A percentile compares a stretch with the other conserved stretches of the same genome.
Evolutionary conservation across 176 grass and related monocot genomes (phyloP).

Genomic region (Aegilops speltoides): DNA sequence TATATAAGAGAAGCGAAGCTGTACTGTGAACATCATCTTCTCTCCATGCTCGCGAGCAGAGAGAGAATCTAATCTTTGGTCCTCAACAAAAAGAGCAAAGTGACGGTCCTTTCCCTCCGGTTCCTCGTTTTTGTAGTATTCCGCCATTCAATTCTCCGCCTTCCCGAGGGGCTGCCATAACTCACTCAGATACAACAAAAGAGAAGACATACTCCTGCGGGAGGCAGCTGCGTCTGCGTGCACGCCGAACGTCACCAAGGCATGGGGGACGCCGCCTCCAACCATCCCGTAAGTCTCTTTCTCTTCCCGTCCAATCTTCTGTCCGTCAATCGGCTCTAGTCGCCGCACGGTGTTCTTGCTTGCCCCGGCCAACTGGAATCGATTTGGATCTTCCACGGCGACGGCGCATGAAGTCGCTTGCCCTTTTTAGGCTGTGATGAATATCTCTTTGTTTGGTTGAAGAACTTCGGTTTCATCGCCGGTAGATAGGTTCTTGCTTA

Average conservation of each 20-base stretch:
- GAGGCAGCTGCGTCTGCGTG: neutral
- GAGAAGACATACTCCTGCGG: neutral
- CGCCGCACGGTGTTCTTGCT: neutral
- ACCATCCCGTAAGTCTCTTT: constrained; percentile 33
- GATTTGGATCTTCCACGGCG: neutral
- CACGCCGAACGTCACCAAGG: constrained; percentile 6
- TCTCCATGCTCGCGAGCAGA: neutral
- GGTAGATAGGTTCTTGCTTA: neutral
- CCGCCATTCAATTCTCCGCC: constrained; percentile 9
- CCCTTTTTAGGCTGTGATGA: neutral
- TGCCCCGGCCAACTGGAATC: neutral
- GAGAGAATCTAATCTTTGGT: constrained; percentile 13
- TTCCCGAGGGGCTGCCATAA: constrained; percentile 1
- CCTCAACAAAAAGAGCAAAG: constrained; percentile 42
- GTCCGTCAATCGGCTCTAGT: neutral
- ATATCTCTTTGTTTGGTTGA: neutral
- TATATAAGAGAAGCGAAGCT: neutral
- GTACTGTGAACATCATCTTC: constrained; percentile 9
- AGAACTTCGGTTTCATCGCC: neutral
- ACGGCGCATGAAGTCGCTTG: neutral
- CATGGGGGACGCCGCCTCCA: constrained; percentile 43
- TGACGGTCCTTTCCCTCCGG: constrained; percentile 21
- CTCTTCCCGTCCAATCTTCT: neutral
- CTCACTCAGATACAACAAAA: constrained; percentile 28
- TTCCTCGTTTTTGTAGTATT: constrained; percentile 39